Evolutionary conservation across 2,329 filamentous ascomycete species (phyloP).

Genomic region (Macroventuria anomochaeta): DNA sequence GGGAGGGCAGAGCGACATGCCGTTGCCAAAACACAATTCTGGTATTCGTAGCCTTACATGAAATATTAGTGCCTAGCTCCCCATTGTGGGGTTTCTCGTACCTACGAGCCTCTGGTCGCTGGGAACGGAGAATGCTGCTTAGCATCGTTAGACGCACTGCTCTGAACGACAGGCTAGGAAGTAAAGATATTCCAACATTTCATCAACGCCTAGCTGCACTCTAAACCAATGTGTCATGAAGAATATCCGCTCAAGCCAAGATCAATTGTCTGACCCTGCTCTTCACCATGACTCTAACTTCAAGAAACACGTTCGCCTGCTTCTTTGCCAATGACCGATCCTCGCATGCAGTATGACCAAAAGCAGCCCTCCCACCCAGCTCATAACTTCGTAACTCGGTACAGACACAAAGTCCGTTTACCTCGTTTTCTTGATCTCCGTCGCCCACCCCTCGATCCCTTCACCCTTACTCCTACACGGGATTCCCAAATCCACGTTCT

Average conservation of each 20-base stretch:
- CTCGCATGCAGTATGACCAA: neutral
- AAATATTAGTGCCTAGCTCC: no score
- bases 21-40: no score
- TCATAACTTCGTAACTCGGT: neutral
- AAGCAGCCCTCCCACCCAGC: neutral
- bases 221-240: neutral
- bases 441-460: slow-evolving; percentile 92
- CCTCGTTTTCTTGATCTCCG: slow-evolving; percentile 73
- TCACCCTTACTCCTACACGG: slow-evolving; percentile 83
- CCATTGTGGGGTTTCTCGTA: no score
- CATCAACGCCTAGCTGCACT: slow-evolving; percentile 1
- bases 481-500: slow-evolving; percentile 75
- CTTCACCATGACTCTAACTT: no score
- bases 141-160: no score
- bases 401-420: slow-evolving; percentile 27
- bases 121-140: no score
- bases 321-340: no score
- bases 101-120: no score
- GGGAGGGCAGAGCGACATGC: no score
- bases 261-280: neutral
- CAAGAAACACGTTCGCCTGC: no score
- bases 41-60: no score
- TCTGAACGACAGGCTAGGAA: neutral
- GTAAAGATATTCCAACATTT: neutral
- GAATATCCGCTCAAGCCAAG: neutral